Percentiles rank a stretch among this genome's conserved stretches.
Conservation (phyloP, 1,284 basidiomycete species). For the Chiua sp. region DNA sequence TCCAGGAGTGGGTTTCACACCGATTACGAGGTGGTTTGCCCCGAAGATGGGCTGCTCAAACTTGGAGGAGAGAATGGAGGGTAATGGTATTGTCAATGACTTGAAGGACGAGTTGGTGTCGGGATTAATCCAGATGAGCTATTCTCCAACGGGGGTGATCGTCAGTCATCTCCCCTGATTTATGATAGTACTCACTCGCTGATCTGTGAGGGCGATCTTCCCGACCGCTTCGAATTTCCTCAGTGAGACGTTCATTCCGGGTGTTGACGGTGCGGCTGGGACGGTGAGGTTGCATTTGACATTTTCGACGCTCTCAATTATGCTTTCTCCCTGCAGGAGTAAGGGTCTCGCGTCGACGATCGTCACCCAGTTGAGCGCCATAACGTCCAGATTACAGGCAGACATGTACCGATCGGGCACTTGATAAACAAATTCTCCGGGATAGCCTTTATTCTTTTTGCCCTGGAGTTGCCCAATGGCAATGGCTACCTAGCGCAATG, state of each 20-base stretch:
- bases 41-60: conserved; percentile 79
- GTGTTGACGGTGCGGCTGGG: conserved; percentile 52
- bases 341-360: conserved; percentile 62
- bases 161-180: conserved; percentile 7
- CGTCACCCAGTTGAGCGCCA: conserved; percentile 83
- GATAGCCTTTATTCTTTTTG: background rate
- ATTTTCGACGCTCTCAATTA: conserved; percentile 57
- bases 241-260: conserved; percentile 57
- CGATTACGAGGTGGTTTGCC: conserved; percentile 68
- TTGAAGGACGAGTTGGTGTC: conserved; percentile 47
- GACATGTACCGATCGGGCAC: background rate
- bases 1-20: conserved; percentile 65
- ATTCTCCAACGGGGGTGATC: conserved; percentile 3
- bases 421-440: background rate
- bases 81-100: conserved; percentile 63
- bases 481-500: conserved; percentile 49
- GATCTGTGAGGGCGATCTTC: conserved; percentile 67
- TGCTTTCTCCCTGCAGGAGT: conserved; percentile 67
- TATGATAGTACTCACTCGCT: conserved; percentile 57
- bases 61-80: conserved; percentile 65
- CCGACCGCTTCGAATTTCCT: conserved; percentile 67
- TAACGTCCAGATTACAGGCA: conserved; percentile 35
- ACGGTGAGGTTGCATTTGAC: conserved; percentile 64
- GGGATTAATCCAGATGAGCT: conserved; percentile 70
- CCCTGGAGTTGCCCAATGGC: fast-evolving